Percentiles rank a stretch among this genome's conserved stretches.
Evolutionary conservation across 139 green algal genomes (phyloP).

Genomic region (Ettlia oleoabundans): DNA sequence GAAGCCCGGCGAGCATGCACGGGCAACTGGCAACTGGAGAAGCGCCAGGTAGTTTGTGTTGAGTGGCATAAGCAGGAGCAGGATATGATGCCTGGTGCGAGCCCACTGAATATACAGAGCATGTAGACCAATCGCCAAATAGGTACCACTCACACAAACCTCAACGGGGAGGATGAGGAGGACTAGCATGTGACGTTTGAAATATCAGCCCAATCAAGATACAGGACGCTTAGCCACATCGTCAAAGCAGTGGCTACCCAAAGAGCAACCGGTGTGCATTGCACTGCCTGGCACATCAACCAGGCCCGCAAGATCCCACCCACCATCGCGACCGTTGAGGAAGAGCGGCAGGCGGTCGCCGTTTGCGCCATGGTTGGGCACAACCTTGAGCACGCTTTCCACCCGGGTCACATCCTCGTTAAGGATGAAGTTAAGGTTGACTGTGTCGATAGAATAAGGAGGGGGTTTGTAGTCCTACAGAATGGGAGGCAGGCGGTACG

Average conservation of each 20-base stretch:
- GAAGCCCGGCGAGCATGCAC: too few relatives aligned
- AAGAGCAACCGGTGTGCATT: too few relatives aligned
- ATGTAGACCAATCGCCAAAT: too few relatives aligned
- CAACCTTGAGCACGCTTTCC: conserved; percentile 52
- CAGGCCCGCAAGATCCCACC: neutral
- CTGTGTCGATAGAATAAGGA: conserved; percentile 72
- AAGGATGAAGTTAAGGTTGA: conserved; percentile 83
- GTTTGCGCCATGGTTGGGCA: conserved; percentile 54
- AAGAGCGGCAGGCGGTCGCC: conserved; percentile 34
- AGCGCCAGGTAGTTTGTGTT: neutral
- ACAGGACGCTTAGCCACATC: too few relatives aligned
- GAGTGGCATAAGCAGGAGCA: neutral
- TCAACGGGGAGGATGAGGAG: too few relatives aligned
- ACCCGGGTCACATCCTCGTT: conserved; percentile 81
- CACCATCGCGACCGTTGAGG: conserved; percentile 61
- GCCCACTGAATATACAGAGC: too few relatives aligned
- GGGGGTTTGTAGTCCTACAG: conserved; percentile 81
- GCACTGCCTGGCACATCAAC: neutral
- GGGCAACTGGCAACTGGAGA: too few relatives aligned
- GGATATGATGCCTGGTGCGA: too few relatives aligned
- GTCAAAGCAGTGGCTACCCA: too few relatives aligned
- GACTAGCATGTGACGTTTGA: neutral
- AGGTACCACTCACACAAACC: too few relatives aligned
- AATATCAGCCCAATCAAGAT: neutral
- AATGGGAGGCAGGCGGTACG: neutral